Evolutionary conservation across 2,329 filamentous ascomycete genomes (phyloP).

Genomic region (Fusarium brevicatenulatum): DNA sequence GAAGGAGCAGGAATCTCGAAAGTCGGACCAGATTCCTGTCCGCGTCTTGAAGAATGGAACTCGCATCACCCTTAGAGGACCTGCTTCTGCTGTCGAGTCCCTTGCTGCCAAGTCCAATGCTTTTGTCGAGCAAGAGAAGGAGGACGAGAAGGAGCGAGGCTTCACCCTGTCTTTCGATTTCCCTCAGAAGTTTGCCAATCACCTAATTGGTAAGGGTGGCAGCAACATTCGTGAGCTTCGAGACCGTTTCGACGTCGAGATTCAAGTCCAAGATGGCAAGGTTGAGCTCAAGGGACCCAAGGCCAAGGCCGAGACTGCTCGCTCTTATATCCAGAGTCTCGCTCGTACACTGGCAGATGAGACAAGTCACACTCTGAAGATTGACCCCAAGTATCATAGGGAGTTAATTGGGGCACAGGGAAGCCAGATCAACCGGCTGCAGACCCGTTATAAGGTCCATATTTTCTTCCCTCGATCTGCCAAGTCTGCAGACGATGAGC

Average conservation of each 20-base stretch:
- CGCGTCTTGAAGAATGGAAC: constrained; percentile 68
- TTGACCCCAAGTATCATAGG: constrained; percentile 92
- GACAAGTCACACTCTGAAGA: constrained; percentile 84
- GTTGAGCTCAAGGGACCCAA: constrained; percentile 96
- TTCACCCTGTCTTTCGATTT: constrained; percentile 90
- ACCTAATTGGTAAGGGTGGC: constrained; percentile 76
- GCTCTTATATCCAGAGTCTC: constrained; percentile 80
- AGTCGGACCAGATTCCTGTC: constrained; percentile 68
- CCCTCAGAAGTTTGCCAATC: constrained; percentile 92
- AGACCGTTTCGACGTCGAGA: constrained; percentile 75
- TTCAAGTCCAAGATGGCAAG: constrained; percentile 93
- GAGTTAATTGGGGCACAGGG: constrained; percentile 93
- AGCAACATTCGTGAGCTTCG: constrained; percentile 73
- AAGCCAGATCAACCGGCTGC: constrained; percentile 87
- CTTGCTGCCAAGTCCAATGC: constrained; percentile 77
- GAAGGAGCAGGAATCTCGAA: constrained; percentile 68
- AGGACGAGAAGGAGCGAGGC: constrained; percentile 92
- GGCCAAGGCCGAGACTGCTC: constrained; percentile 90
- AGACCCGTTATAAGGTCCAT: constrained; percentile 91
- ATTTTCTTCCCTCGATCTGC: constrained; percentile 87
- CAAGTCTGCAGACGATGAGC: constrained; percentile 74
- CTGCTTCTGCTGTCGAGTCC: constrained; percentile 75
- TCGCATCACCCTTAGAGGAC: constrained; percentile 79
- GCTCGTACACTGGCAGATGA: constrained; percentile 91
- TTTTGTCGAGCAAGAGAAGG: constrained; percentile 88